A percentile compares a stretch with the other conserved stretches of the same genome.
These are phyloP conservation scores for Hymenotorrendiella dingleyae DNA, from an alignment of 2,329 filamentous ascomycete genomes.

Conservation along the genomic window DNA sequence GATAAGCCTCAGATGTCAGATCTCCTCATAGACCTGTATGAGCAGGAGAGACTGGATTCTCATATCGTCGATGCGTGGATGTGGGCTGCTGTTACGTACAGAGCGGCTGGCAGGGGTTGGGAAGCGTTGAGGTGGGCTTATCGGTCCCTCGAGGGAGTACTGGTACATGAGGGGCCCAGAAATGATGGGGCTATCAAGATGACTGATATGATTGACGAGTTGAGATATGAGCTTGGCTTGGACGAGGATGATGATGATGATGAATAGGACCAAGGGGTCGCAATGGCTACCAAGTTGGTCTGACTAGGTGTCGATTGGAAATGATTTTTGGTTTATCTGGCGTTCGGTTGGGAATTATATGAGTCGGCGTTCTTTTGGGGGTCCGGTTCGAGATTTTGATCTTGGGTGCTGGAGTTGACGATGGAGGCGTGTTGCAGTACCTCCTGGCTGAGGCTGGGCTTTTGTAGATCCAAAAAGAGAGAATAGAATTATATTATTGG, in stretches of 20 bases:
- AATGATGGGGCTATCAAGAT: conserved; percentile 2
- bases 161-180: conserved; percentile 9
- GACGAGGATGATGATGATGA: conserved; percentile 1
- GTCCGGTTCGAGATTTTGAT: too few species aligned
- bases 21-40: conserved; percentile 32
- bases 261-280: neutral
- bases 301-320: too few species aligned
- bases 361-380: too few species aligned
- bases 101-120: conserved; percentile 26
- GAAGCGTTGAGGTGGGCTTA: conserved; percentile 8
- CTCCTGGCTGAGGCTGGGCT: too few species aligned
- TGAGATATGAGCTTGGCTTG: conserved; percentile 2
- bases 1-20: conserved; percentile 25
- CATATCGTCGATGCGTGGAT: conserved; percentile 31
- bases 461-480: too few species aligned
- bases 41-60: conserved; percentile 30
- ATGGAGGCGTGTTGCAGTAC: too few species aligned
- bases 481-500: too few species aligned
- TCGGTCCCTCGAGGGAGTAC: conserved; percentile 6
- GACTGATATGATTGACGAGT: conserved; percentile 2
- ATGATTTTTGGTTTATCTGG: neutral
- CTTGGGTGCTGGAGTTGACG: too few species aligned
- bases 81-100: conserved; percentile 34
- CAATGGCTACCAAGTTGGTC: too few species aligned
- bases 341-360: too few species aligned